These are phyloP conservation scores for Trichocomaceae sp. DNA, from an alignment of 2,329 filamentous ascomycete genomes.

Conservation along the genomic window DNA sequence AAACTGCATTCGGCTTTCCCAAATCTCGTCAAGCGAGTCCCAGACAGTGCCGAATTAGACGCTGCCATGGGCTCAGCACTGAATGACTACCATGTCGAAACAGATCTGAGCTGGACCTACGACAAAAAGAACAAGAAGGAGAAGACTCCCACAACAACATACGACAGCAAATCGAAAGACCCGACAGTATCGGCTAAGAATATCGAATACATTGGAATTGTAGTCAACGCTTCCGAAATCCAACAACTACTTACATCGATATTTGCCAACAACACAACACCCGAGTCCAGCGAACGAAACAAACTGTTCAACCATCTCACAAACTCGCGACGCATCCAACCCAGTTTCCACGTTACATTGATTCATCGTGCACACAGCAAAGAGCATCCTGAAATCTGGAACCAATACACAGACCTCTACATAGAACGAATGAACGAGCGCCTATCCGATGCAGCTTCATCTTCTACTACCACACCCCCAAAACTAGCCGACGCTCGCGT, in stretches of 20 bases:
- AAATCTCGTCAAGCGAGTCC: conserved; percentile 59
- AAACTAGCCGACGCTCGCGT: conserved; percentile 37
- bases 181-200: conserved; percentile 42
- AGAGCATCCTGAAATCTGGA: conserved; percentile 65
- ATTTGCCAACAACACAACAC: conserved; percentile 50
- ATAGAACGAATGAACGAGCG: conserved; percentile 27
- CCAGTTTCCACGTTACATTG: conserved; percentile 87
- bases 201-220: conserved; percentile 62
- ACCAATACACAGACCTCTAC: conserved; percentile 60
- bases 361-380: conserved; percentile 67
- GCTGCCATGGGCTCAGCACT: conserved; percentile 68
- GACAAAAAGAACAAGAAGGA: conserved; percentile 40
- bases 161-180: conserved; percentile 19
- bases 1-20: conserved; percentile 72
- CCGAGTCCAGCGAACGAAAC: conserved; percentile 44
- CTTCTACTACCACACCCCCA: conserved; percentile 22
- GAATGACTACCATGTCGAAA: conserved; percentile 69
- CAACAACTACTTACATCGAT: conserved; percentile 58
- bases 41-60: conserved; percentile 67
- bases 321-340: conserved; percentile 66
- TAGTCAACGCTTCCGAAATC: conserved; percentile 48
- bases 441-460: conserved; percentile 20
- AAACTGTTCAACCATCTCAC: conserved; percentile 70
- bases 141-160: conserved; percentile 15
- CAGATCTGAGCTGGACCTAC: conserved; percentile 60